These are phyloP conservation scores for Drechslera avenae DNA, from an alignment of 2,329 filamentous ascomycete genomes.

Conservation along the genomic window DNA sequence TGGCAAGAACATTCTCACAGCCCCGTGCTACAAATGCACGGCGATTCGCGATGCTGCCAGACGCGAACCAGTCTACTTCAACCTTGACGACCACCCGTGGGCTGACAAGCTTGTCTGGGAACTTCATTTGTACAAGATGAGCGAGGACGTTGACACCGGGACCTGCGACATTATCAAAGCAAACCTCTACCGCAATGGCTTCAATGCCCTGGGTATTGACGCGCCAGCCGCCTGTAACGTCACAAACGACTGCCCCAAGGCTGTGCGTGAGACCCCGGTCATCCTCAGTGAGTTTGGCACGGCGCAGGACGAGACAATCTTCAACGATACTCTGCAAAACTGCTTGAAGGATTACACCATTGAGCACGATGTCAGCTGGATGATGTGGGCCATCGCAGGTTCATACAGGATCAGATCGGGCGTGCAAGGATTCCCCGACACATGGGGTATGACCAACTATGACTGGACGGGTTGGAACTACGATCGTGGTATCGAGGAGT, in stretches of 20 bases:
- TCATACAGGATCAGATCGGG: constrained; percentile 55
- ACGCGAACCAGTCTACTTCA: constrained; percentile 54
- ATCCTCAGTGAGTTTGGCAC: constrained; percentile 48
- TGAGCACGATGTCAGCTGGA: constrained; percentile 55
- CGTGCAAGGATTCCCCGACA: constrained; percentile 54
- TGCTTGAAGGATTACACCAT: constrained; percentile 55
- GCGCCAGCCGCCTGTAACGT: constrained; percentile 44
- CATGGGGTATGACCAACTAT: constrained; percentile 56
- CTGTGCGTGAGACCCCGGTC: constrained; percentile 45
- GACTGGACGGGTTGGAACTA: constrained; percentile 57
- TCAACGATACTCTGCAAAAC: constrained; percentile 54
- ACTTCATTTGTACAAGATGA: constrained; percentile 60
- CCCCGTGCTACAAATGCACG: constrained; percentile 49
- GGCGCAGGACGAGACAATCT: constrained; percentile 47
- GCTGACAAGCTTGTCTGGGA: constrained; percentile 65
- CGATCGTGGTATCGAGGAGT: constrained; percentile 53
- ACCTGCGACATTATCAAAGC: constrained; percentile 57
- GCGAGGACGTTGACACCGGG: constrained; percentile 50
- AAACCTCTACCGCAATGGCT: constrained; percentile 56
- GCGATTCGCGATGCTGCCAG: constrained; percentile 51
- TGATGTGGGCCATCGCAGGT: constrained; percentile 57
- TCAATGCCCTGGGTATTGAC: constrained; percentile 53
- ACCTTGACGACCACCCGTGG: constrained; percentile 55
- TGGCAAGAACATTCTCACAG: constrained; percentile 45
- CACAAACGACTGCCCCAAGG: constrained; percentile 42